Percentiles rank a stretch among this genome's conserved stretches.
Evolutionary conservation across 2,329 filamentous ascomycete genomes (phyloP).

Genomic region (Mycosphaerelloides madeirae): DNA sequence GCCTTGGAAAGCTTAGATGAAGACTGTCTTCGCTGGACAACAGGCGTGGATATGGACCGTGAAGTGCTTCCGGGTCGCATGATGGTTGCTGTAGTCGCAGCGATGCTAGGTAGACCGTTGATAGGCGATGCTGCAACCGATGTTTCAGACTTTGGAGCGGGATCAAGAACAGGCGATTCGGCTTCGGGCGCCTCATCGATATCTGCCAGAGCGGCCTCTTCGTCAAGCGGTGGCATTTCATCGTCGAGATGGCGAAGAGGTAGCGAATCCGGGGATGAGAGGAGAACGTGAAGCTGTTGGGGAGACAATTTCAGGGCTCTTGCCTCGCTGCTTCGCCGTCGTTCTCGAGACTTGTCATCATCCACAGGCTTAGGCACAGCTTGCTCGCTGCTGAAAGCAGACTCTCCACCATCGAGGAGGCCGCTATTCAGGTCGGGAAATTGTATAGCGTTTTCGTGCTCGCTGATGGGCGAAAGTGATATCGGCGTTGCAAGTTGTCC

Average conservation of each 20-base stretch:
- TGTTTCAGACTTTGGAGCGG: not conserved
- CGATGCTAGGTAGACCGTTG: conserved; percentile 5
- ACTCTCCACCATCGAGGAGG: not conserved
- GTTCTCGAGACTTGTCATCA: not conserved
- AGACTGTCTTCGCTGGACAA: conserved; percentile 11
- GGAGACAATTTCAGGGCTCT: conserved; percentile 16
- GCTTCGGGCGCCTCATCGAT: conserved; percentile 11
- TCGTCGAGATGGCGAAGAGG: conserved; percentile 18
- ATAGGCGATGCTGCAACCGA: not conserved
- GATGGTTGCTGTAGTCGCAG: conserved; percentile 5
- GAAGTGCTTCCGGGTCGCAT: conserved; percentile 1
- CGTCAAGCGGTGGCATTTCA: conserved; percentile 2
- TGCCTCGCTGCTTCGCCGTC: conserved; percentile 16
- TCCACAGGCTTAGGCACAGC: not conserved
- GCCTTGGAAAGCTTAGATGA: conserved; percentile 11
- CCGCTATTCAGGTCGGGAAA: conserved; percentile 3
- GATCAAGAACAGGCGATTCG: not conserved
- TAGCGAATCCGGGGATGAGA: conserved; percentile 19
- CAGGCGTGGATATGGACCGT: conserved; percentile 11
- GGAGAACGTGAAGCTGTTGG: conserved; percentile 15
- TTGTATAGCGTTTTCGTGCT: conserved; percentile 7
- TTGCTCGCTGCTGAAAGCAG: not conserved
- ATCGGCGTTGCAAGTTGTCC: conserved; percentile 14
- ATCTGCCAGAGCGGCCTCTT: conserved; percentile 8
- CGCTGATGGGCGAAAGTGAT: conserved; percentile 15